phyloP scores from a whole-genome alignment of 2,329 filamentous ascomycete species.

The Trichoderma lentiforme region DNA sequence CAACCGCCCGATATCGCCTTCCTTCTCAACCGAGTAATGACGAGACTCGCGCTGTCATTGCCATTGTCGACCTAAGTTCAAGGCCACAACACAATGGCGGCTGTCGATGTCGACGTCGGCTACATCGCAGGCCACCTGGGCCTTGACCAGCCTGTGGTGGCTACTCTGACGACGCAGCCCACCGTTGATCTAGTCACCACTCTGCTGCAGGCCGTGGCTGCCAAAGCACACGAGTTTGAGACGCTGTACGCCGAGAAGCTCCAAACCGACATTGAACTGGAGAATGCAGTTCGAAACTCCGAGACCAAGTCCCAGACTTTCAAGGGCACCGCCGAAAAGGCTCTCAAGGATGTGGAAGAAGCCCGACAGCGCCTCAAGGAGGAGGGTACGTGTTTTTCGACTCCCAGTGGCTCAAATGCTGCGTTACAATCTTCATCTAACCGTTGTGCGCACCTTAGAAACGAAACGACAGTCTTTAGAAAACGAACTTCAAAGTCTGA shows the following conservation, averaged over 20 bases:
- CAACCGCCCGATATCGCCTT: not conserved
- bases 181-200: constrained; percentile 75
- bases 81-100: constrained; percentile 37
- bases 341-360: constrained; percentile 77
- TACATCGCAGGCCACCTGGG: constrained; percentile 71
- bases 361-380: constrained; percentile 75
- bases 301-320: constrained; percentile 80
- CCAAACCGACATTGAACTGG: constrained; percentile 85
- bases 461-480: constrained; percentile 71
- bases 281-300: constrained; percentile 79
- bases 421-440: not conserved
- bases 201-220: constrained; percentile 70
- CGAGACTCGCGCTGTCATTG: constrained; percentile 16
- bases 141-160: constrained; percentile 62
- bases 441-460: constrained; percentile 53
- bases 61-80: constrained; percentile 13
- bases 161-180: constrained; percentile 60
- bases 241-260: constrained; percentile 83
- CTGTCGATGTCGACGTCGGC: constrained; percentile 59
- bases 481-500: constrained; percentile 61
- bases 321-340: constrained; percentile 78
- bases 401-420: not conserved
- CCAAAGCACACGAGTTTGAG: constrained; percentile 80
- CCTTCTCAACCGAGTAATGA: constrained; percentile 14
- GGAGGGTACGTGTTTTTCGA: constrained; percentile 59